Conservation (phyloP, 495 filamentous ascomycete species). For the Penicillium atrosanguineum region DNA sequence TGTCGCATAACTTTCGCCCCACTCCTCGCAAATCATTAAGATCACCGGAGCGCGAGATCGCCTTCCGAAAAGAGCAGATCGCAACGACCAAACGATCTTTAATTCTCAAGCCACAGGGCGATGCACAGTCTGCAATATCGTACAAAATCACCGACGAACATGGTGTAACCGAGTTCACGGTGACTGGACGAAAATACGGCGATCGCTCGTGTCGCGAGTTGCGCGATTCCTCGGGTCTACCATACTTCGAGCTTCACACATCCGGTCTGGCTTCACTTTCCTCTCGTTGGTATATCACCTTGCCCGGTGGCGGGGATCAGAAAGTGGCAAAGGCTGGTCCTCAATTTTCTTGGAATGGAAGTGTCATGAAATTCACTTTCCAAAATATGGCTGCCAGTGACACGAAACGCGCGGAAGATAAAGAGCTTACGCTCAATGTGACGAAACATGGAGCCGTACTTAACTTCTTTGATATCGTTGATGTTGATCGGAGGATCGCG, state of each 20-base stretch:
- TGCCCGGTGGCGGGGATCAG: constrained; percentile 19
- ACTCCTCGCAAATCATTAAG: constrained; percentile 16
- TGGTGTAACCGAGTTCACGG: constrained; percentile 18
- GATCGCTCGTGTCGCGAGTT: constrained; percentile 27
- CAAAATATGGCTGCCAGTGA: constrained; percentile 22
- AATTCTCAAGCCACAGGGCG: constrained; percentile 19
- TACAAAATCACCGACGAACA: constrained; percentile 26
- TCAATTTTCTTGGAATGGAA: constrained; percentile 10
- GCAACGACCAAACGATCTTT: constrained; percentile 18
- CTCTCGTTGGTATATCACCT: constrained; percentile 21
- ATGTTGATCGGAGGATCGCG: constrained; percentile 26
- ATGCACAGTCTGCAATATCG: constrained; percentile 16
- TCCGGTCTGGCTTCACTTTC: constrained; percentile 3
- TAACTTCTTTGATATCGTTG: constrained; percentile 23
- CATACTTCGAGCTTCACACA: constrained; percentile 28
- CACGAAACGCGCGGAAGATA: constrained; percentile 17
- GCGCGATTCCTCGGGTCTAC: constrained; percentile 26
- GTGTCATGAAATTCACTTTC: constrained; percentile 25
- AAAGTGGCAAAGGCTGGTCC: constrained; percentile 15
- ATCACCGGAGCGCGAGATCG: constrained; percentile 23
- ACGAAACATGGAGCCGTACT: constrained; percentile 16
- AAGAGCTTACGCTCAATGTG: constrained; percentile 20
- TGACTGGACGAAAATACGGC: constrained; percentile 20
- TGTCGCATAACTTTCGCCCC: constrained; percentile 6
- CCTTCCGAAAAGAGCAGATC: constrained; percentile 24